Base-by-base conservation (phyloP, 2,329 filamentous ascomycete genomes). In the Teratosphaeria destructans region DNA sequence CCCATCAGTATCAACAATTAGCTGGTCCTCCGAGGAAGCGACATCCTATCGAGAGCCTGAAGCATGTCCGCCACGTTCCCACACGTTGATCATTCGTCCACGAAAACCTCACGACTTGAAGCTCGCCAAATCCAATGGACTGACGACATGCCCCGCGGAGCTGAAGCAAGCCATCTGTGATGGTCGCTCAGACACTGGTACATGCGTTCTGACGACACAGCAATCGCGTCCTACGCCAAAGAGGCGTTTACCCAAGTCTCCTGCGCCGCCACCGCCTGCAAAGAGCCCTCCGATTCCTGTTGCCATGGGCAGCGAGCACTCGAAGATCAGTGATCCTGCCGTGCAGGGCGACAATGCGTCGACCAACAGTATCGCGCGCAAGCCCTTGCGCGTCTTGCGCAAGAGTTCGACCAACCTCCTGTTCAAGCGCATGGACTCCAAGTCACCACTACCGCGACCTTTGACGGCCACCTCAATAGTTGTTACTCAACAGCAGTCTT, bases 271-370 rank as follows among this genome's bases (percentile, higher is more conserved):
- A 49, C 43, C 43, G 16, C 43, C 43, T 49, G 43, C 19, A 11
- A 8, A 10, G 34, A 32, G 63, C 55, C 55, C 65, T 49, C 63
- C 62, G 29, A 63, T 62, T 23, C 59, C 49, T 16, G 58, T 39
- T 43, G 57, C 34, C 34, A 71, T 71, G 69, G 69, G 69, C 60
- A 71, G 69, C 63, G 65, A 66, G 53, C 65, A 64, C 37, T 70
- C 68, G 11, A 64, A 59, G 56, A 54, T 63, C 43, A 32, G 57
- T 27, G 64, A 60, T 55, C 60, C 57, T 23, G 57, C 63, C 16
- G 56, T 26, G 49, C 53, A 52, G 7, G 61, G 57, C 10, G 57
- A 70, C 60, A 62, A 64, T 62, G 61, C 61, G 29, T 68, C 67
- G 6, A 39, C 61, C 14, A 64, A 59, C 53, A 68, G 67, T 52